These are phyloP conservation scores for Suhomyces anneliseae DNA, from an alignment of 1,139 yeast genomes.

Conservation along the genomic window DNA sequence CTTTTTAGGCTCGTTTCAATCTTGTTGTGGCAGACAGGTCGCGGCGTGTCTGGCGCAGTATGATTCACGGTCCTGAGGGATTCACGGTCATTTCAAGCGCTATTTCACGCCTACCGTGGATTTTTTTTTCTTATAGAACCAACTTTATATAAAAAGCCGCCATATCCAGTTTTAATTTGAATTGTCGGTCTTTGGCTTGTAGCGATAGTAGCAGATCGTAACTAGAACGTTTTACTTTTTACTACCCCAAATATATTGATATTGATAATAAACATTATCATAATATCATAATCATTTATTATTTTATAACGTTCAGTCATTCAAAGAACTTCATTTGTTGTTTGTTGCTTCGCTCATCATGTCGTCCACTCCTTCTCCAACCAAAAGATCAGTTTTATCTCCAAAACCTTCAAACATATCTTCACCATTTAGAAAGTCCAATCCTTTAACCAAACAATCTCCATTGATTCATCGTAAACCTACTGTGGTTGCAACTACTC, in stretches of 20 bases:
- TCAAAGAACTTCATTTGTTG: too few relatives aligned
- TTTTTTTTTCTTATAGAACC: not conserved
- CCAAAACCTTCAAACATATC: conserved; percentile 29
- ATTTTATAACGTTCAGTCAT: too few relatives aligned
- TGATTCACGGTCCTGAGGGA: not conserved
- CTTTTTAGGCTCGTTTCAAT: too few relatives aligned
- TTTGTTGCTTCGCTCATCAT: not conserved
- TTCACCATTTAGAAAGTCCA: conserved; percentile 16
- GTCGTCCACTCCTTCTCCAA: conserved; percentile 32
- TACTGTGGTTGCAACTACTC: conserved; percentile 8
- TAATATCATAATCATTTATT: too few relatives aligned
- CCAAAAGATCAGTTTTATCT: conserved; percentile 31
- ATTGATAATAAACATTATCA: too few relatives aligned
- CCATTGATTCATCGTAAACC: conserved; percentile 7
- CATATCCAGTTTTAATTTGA: not conserved
- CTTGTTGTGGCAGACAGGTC: too few relatives aligned
- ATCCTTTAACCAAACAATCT: conserved; percentile 12
- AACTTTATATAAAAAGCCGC: not conserved
- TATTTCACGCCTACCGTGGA: not conserved
- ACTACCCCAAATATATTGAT: too few relatives aligned
- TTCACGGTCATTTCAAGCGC: not conserved
- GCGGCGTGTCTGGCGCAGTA: too few relatives aligned
- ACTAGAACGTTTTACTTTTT: not conserved
- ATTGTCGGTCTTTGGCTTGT: not conserved
- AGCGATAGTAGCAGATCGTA: not conserved